These are phyloP conservation scores for Lathyrus sativus DNA, from an alignment of 306 rosid species.

Conservation along the genomic window DNA sequence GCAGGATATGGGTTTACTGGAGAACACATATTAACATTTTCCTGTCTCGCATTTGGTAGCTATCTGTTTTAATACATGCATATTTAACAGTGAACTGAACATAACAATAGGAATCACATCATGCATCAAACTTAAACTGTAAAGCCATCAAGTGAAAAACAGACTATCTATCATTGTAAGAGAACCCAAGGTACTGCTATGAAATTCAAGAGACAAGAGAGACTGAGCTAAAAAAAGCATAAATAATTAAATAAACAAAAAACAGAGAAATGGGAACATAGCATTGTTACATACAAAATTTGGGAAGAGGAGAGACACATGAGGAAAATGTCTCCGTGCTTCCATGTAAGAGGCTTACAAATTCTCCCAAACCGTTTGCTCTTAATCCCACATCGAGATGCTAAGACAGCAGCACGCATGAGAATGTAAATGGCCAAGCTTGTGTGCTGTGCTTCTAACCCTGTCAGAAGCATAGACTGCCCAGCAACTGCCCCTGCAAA, in stretches of 20 bases:
- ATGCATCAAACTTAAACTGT: conserved; percentile 9
- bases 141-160: conserved; percentile 16
- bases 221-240: not conserved
- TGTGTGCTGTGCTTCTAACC: conserved; percentile 79
- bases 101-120: conserved; percentile 10
- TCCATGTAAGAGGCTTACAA: conserved; percentile 97
- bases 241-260: not conserved
- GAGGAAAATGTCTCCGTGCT: conserved; percentile 92
- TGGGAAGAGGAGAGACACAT: conserved; percentile 97
- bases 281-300: conserved; percentile 66
- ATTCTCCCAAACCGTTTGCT: conserved; percentile 79
- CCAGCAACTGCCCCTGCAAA: conserved; percentile 96
- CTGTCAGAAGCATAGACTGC: conserved; percentile 87
- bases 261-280: conserved; percentile 6
- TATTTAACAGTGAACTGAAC: conserved; percentile 29
- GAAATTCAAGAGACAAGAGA: conserved; percentile 22
- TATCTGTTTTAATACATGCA: conserved; percentile 5
- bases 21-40: not conserved
- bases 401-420: conserved; percentile 92
- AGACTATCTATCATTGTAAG: not conserved
- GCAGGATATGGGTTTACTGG: conserved; percentile 18
- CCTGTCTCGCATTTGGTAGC: conserved; percentile 10
- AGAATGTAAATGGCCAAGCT: conserved; percentile 92
- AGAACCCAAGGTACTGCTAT: conserved; percentile 1
- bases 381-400: conserved; percentile 91